Percentiles rank a stretch among this genome's conserved stretches.
Evolutionary conservation across 257 asterid species (phyloP).

Genomic region (Solanum medicagineum): DNA sequence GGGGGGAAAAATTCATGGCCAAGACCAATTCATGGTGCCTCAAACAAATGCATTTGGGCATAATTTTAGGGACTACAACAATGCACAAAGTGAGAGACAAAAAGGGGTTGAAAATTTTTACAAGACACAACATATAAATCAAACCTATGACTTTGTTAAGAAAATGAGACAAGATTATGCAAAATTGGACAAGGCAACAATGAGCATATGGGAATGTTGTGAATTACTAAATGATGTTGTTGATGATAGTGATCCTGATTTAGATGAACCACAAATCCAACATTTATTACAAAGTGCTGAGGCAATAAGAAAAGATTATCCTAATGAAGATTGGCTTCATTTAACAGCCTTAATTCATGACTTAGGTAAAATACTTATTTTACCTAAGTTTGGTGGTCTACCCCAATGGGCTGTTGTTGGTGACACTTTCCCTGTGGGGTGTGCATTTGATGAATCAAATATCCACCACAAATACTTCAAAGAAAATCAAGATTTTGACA

Average conservation of each 20-base stretch:
- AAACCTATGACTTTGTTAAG: slow-evolving; percentile 5
- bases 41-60: not conserved
- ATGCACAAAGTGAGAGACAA: slow-evolving; percentile 3
- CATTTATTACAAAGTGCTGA: slow-evolving; percentile 27
- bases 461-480: slow-evolving; percentile 25
- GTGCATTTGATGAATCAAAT: slow-evolving; percentile 30
- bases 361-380: slow-evolving; percentile 27
- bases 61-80: not conserved
- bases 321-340: slow-evolving; percentile 29
- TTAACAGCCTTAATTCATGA: slow-evolving; percentile 29
- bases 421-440: slow-evolving; percentile 32
- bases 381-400: slow-evolving; percentile 20
- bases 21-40: not conserved
- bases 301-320: slow-evolving; percentile 28
- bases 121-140: not conserved
- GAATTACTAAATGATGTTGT: slow-evolving; percentile 25
- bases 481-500: slow-evolving; percentile 16
- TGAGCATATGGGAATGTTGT: slow-evolving; percentile 36
- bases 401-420: slow-evolving; percentile 46
- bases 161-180: slow-evolving; percentile 16
- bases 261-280: slow-evolving; percentile 30
- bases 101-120: slow-evolving; percentile 1
- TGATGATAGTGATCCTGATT: slow-evolving; percentile 31
- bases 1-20: not conserved
- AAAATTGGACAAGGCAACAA: slow-evolving; percentile 18